Base-by-base conservation (phyloP, 495 filamentous ascomycete genomes). In the Ascodesmis nigricans region DNA sequence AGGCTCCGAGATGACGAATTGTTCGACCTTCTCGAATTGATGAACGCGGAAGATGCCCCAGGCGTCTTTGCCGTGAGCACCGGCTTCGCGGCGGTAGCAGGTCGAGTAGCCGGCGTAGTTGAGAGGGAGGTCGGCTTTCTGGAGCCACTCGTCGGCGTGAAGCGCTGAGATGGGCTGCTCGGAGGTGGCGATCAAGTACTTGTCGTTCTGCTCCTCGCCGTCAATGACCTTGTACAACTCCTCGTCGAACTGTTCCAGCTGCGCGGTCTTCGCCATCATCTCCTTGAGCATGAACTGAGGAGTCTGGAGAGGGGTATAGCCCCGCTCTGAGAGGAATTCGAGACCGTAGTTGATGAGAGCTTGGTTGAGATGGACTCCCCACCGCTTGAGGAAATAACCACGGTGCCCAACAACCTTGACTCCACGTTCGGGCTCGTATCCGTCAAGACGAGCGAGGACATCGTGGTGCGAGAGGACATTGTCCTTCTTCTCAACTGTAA, bases 41-140 rank as follows among this genome's bases (percentile, higher is more conserved):
- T 97, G 87, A 25, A 95, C 82, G 46, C 87, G 73, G 65, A 93
- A 97, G 43, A 95, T 79, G 34, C 87, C 87, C 87, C 87, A 97
- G 3, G 90, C 84, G 49, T 97, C 87, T 56, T 78, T 80, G 22
- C 87, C 87, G 49, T 92, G 82, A 13, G 65, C 61, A 29, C 87
- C 87, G 21, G 87, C 87, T 53, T 97, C 87, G 61, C 90, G 82
- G 27, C 87, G 69, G 56, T 91, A 97, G 52, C 81, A 91, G 13
- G 87, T 91, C 43, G 71, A 79, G 61, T 80, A 92, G 5, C 87
- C 87, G 3, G 82, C 87, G 53, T 95, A 84, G 35, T 62, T 70
- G 36, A 91, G 75, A 3, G 82, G 90, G 4, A 95, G 67, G 8
- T 93, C 75, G 42, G 72, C 75, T 21, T 71, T 66, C 39, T 73